Evolutionary conservation across 2,329 filamentous ascomycete species (phyloP), one percentile per base, ranked within the genome.

Genomic region (Phialophora expanda): DNA sequence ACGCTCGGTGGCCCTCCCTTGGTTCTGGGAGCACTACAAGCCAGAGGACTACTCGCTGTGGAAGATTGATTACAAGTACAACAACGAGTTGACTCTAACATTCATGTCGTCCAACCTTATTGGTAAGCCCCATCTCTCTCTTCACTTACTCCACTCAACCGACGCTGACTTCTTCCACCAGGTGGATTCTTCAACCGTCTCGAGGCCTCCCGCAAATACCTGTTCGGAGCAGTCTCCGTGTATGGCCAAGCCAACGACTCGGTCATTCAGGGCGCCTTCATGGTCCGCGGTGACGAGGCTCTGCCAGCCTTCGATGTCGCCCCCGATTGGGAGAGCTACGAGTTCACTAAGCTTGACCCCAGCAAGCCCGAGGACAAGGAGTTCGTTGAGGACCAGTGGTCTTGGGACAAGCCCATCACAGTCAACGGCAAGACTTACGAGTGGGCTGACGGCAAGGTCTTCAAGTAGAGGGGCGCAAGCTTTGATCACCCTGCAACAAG

Each of bases 41-140:
- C 89, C 95, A 74, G 90, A 93, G 72, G 95, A 99, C 83, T 99
- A 95, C 88, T 96, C 93, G 64, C 83, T 99, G 80, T 99, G 93
- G 92, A 89, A 88, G 80, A 84, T 93, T 75, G 90, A 93, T 83
- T 99, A 97, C 89, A 97, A 97, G 89, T 99, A 99, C 87, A 96
- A 97, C 83, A 89, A 97, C 69, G 95, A 99, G 89, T 87, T 99
- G 74, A 97, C 92, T 78, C 85, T 95, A 82, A 91, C 90, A 77
- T 99, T 99, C 91, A 99, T 99, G 95, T 94, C 92, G 75, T 92
- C 90, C 87, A 99, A 99, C 88, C 85, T 98, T 81, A 94, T 99
- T 79, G 93, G 87, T 84, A 77, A 74, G 81, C 75, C 62, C 22
- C 9, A 9, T 11, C 57, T 7, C 9, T 22, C 9, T 14, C 46